A percentile compares a stretch with the other conserved stretches of the same genome.
Conservation (phyloP, 306 rosid species). For the Argentina anserina region DNA sequence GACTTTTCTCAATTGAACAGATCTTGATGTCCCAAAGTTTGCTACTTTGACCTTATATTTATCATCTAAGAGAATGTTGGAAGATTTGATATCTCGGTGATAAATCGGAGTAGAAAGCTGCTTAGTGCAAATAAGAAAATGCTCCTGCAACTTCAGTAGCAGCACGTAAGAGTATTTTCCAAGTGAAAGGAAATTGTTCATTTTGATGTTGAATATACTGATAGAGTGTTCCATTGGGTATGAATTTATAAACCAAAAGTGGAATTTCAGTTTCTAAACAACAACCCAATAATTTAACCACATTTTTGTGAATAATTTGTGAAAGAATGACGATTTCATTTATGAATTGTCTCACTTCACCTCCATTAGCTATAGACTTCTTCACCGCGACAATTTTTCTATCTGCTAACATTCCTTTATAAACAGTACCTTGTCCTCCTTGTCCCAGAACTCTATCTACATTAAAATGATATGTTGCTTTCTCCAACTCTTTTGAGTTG, state of each 20-base stretch:
- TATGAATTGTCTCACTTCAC: not conserved
- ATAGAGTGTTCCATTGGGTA: not conserved
- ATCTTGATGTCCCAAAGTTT: constrained; percentile 9
- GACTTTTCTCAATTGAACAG: constrained; percentile 6
- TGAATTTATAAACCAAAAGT: not conserved
- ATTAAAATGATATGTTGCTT: constrained; percentile 13
- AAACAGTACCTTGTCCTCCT: constrained; percentile 31
- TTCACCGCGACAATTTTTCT: constrained; percentile 14
- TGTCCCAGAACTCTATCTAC: constrained; percentile 21
- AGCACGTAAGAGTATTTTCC: not conserved
- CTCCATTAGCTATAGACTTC: not conserved
- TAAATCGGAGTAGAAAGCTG: not conserved
- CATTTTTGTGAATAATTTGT: constrained; percentile 2
- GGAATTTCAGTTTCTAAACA: constrained; percentile 10
- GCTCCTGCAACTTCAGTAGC: not conserved
- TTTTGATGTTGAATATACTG: not conserved
- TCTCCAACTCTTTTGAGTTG: constrained; percentile 12
- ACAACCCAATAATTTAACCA: not conserved
- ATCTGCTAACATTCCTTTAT: constrained; percentile 23
- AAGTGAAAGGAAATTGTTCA: not conserved
- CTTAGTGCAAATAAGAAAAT: not conserved
- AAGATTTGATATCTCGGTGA: not conserved
- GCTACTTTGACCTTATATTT: constrained; percentile 1
- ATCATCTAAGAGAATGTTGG: not conserved
- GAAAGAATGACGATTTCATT: constrained; percentile 6